phyloP scores from a whole-genome alignment of 2,329 filamentous ascomycete genomes.

The Fusarium globosum region DNA sequence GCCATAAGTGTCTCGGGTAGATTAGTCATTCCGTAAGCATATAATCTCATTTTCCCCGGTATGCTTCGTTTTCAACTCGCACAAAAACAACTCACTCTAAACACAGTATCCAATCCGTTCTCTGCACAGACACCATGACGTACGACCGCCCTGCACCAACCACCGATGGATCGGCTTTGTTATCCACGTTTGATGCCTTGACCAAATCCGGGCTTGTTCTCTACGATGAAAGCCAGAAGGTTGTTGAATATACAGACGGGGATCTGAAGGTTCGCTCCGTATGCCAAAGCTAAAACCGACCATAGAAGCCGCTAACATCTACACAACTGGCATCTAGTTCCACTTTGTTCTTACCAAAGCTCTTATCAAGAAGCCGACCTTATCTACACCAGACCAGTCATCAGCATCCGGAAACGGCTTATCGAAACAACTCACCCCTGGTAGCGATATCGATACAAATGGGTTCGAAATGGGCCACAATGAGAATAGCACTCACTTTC shows the following conservation, averaged over 20 bases:
- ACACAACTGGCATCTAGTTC: neutral
- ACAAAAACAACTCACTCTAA: neutral
- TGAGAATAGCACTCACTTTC: neutral
- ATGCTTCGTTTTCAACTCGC: neutral
- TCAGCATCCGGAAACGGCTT: neutral
- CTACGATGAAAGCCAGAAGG: neutral
- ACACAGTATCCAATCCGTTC: neutral
- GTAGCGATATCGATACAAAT: neutral
- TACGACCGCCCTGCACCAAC: neutral
- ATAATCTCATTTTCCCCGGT: neutral
- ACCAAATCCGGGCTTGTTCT: neutral
- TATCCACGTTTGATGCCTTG: neutral
- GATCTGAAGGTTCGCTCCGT: neutral
- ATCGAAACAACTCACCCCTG: neutral
- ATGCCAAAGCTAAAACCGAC: neutral
- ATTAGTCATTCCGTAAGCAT: neutral
- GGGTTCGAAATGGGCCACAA: neutral
- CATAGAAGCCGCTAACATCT: neutral
- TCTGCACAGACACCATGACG: neutral
- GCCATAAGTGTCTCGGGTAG: fast-evolving
- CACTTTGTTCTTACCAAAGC: conserved; percentile 3
- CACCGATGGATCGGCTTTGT: neutral
- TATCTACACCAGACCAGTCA: neutral
- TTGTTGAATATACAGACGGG: neutral
- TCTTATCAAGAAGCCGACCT: conserved; percentile 6